A percentile compares a stretch with the other conserved stretches of the same genome.
These are phyloP conservation scores for Tylopilus subfusipes DNA, from an alignment of 768 basidiomycete species.

Conservation along the genomic window DNA sequence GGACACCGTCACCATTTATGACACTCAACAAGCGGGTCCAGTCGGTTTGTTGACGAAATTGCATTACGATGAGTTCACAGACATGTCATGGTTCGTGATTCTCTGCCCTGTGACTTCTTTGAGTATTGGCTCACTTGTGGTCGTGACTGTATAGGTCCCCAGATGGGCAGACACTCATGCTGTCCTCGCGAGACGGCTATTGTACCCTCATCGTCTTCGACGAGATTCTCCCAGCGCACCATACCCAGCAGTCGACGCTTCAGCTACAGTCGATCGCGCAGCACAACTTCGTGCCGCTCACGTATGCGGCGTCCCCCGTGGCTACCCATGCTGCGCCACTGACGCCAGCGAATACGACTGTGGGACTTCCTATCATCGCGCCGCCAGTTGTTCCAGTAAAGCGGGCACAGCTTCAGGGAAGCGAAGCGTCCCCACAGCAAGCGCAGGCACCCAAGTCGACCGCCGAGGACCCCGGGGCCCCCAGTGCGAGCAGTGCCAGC, in stretches of 20 bases:
- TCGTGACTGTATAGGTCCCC: constrained; percentile 69
- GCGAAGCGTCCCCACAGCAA: constrained; percentile 9
- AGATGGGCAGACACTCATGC: constrained; percentile 88
- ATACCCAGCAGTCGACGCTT: constrained; percentile 86
- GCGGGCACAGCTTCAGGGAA: constrained; percentile 33
- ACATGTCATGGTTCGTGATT: constrained; percentile 81
- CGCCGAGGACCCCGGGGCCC: constrained; percentile 20
- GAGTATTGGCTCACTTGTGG: constrained; percentile 4
- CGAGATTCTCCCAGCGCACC: constrained; percentile 84
- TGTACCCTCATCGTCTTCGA: constrained; percentile 95
- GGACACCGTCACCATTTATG: constrained; percentile 92
- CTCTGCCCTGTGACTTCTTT: neutral
- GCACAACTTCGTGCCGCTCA: constrained; percentile 68
- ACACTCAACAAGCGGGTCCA: constrained; percentile 93
- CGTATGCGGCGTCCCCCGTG: constrained; percentile 24
- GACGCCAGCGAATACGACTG: constrained; percentile 35
- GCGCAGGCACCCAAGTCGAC: constrained; percentile 29
- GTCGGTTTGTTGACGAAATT: constrained; percentile 89
- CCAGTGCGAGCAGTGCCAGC: constrained; percentile 12
- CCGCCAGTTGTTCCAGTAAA: constrained; percentile 33
- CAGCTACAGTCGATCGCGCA: constrained; percentile 91
- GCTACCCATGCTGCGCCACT: constrained; percentile 18
- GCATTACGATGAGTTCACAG: constrained; percentile 98
- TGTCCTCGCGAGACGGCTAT: constrained; percentile 94
- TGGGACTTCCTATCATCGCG: constrained; percentile 30